Percentiles rank a stretch among this genome's conserved stretches.
Conservation (phyloP, 768 basidiomycete species). For the Kwoniella dendrophila region DNA sequence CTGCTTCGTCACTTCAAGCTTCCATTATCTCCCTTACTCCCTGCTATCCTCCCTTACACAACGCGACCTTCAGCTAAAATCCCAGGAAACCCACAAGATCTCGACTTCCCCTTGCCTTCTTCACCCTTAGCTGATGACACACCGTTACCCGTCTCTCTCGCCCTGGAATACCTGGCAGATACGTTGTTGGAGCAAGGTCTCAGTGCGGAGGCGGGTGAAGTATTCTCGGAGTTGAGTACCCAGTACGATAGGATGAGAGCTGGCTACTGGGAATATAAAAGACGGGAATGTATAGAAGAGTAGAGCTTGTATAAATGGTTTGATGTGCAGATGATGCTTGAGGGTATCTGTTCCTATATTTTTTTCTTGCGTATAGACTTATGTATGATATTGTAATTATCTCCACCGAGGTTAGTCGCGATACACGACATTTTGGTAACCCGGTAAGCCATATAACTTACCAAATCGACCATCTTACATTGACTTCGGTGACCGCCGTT, state of each 20-base stretch:
- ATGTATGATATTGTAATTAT: no score
- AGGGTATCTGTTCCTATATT: no score
- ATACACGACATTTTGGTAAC: no score
- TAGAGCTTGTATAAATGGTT: neutral
- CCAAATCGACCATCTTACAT: no score
- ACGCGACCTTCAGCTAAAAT: conserved; percentile 25
- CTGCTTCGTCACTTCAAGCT: conserved; percentile 65
- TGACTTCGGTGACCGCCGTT: no score
- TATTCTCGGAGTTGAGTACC: conserved; percentile 32
- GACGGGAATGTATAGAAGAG: conserved; percentile 29
- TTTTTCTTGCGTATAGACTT: no score
- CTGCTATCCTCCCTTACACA: conserved; percentile 72
- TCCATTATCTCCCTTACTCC: conserved; percentile 63
- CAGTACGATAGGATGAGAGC: conserved; percentile 52
- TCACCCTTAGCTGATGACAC: conserved; percentile 60
- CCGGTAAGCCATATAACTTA: no score
- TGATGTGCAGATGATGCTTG: no score
- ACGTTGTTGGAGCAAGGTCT: conserved; percentile 15
- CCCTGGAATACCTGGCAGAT: conserved; percentile 53
- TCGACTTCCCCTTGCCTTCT: conserved; percentile 22
- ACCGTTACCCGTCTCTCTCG: conserved; percentile 73
- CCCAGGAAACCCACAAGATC: conserved; percentile 40
- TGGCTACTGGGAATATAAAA: conserved; percentile 49
- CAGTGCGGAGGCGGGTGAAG: conserved; percentile 27
- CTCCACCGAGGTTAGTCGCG: no score